Conservation (phyloP, 2,329 filamentous ascomycete species). For the Ceratocystis papillata region DNA sequence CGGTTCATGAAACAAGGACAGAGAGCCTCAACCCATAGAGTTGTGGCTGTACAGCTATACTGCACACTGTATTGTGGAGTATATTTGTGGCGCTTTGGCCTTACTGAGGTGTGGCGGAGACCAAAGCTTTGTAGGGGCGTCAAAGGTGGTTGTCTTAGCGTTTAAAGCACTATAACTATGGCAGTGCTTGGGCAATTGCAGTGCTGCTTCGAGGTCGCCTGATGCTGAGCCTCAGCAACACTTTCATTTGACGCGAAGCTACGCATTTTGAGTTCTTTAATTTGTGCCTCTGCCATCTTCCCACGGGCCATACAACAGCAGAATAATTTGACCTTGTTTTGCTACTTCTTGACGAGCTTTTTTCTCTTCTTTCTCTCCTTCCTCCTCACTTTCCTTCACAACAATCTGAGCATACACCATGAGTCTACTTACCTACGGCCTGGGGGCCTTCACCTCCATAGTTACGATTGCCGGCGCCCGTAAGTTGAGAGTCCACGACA, state of each 20-base stretch:
- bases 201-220: background rate
- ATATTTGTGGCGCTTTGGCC: background rate
- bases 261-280: slow-evolving; percentile 7
- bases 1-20: slow-evolving; percentile 20
- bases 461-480: slow-evolving; percentile 66
- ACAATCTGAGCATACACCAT: slow-evolving; percentile 38
- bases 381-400: background rate
- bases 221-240: slow-evolving; percentile 7
- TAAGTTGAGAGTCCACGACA: slow-evolving; percentile 39
- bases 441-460: slow-evolving; percentile 56
- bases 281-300: background rate
- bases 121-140: background rate
- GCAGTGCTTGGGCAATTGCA: background rate
- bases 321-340: slow-evolving; percentile 12
- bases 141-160: background rate
- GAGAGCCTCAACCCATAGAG: background rate
- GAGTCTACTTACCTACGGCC: slow-evolving; percentile 60
- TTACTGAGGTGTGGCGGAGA: background rate
- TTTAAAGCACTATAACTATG: background rate
- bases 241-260: slow-evolving; percentile 1
- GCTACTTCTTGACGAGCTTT: background rate
- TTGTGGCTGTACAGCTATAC: slow-evolving; percentile 8
- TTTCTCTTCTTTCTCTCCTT: slow-evolving; percentile 8
- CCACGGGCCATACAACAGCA: background rate
- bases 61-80: background rate